Evolutionary conservation across 228 moss, liverwort and hornwort species (phyloP), one percentile per base, ranked within the genome.

Genomic region (Sphagnum magellanicum): DNA sequence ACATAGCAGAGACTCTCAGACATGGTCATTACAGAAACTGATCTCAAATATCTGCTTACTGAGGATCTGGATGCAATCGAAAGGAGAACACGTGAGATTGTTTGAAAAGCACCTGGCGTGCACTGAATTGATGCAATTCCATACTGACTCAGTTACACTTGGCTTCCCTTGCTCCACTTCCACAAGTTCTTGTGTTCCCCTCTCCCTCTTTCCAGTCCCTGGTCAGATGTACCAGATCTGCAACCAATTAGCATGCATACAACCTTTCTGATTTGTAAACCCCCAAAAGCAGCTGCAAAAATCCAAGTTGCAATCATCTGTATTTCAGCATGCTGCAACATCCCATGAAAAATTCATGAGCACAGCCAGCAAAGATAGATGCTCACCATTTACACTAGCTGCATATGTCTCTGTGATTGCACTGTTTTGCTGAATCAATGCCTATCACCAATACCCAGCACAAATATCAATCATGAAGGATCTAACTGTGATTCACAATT

Each of bases 381-480:
- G 46, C 77, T 59, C 74, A 86, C 86, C 72, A 75, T 78, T 69
- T 50, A 32, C 69, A 48, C 68, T 71, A 8, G 67, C 74, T 72
- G 77, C 77, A 70, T 74, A 83, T 70, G 77, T 74, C 68, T 89
- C 87, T 32, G 73, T 47, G 12, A 92, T 82, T 60, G 78, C 72
- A 46, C 72, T 76, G 53, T 89, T 95, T 51, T 81, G 83, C 75
- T 90, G 87, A 53, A 85, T 64, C 61, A 92, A 74, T 16, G 67
- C 81, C 83, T 83, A 68, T 61, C 72, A 77, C 55, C 74, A 8
- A 64, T 72, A 15, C 59, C 67, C 6, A 66, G 49, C 16, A 52
- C 79, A 60, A 60, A 51, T 61, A 69, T 47, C 12, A 50, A 14
- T n/a, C 50, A 12, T 4, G n/a, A 32, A 5, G 16, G 5, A 50